Evolutionary conservation across 1,284 basidiomycete genomes (phyloP).

Genomic region (Ceratobasidium sp.): DNA sequence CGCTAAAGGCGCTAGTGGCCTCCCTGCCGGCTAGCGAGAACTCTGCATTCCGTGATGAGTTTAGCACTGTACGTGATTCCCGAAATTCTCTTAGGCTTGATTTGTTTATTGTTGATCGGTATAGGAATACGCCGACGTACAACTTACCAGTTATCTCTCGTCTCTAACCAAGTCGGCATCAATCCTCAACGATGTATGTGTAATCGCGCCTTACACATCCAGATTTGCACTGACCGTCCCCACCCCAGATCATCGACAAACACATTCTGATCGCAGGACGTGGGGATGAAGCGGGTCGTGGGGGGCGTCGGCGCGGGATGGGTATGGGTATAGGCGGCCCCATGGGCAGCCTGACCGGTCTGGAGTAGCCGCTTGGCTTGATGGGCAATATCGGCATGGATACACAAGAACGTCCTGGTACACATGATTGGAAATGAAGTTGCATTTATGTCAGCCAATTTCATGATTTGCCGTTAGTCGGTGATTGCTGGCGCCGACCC

Average conservation of each 20-base stretch:
- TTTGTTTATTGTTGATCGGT: constrained; percentile 2
- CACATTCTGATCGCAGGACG: constrained; percentile 39
- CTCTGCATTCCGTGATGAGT: constrained; percentile 79
- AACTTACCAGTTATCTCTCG: constrained; percentile 87
- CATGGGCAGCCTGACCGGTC: constrained; percentile 37
- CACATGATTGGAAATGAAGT: constrained; percentile 10
- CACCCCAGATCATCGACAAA: constrained; percentile 23
- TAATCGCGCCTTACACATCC: constrained; percentile 5
- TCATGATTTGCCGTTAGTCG: not conserved
- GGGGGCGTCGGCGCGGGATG: constrained; percentile 34
- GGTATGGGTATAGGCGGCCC: constrained; percentile 39
- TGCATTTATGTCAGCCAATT: not conserved
- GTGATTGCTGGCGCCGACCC: not conserved
- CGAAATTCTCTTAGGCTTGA: constrained; percentile 24
- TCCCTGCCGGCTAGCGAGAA: constrained; percentile 86
- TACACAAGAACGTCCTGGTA: not conserved
- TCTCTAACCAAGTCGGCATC: constrained; percentile 87
- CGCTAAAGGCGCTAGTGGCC: constrained; percentile 83
- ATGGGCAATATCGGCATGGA: constrained; percentile 4
- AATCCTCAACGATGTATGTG: constrained; percentile 83
- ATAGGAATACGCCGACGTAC: constrained; percentile 95
- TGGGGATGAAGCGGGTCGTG: constrained; percentile 41
- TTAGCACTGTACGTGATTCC: constrained; percentile 69
- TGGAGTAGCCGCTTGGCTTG: constrained; percentile 24
- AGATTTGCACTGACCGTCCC: constrained; percentile 58